phyloP scores from a whole-genome alignment of 164 flowering plant genomes.

The Malania oleifera region DNA sequence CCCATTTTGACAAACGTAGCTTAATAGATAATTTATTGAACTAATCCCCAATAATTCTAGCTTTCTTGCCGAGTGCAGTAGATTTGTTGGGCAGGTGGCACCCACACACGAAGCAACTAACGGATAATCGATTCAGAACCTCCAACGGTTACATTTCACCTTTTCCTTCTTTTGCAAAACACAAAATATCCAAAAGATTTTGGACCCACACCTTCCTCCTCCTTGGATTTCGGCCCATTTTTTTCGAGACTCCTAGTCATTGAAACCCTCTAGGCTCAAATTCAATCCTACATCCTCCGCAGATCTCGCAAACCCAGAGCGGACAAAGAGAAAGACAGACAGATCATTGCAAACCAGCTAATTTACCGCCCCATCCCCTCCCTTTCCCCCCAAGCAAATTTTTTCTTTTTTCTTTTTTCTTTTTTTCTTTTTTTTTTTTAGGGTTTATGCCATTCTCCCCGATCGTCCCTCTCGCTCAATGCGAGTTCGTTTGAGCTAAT shows the following conservation, averaged over 20 bases:
- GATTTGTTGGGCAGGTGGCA: conserved; percentile 13
- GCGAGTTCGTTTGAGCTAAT: conserved; percentile 7
- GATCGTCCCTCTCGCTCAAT: not conserved
- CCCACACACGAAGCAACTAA: conserved; percentile 6
- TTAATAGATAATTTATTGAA: too few relatives aligned
- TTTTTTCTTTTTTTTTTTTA: not conserved
- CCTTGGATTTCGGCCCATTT: conserved; percentile 27
- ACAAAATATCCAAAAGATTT: conserved; percentile 9
- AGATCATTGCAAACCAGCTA: not conserved
- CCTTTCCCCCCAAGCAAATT: not conserved
- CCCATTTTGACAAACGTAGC: too few relatives aligned
- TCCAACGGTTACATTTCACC: conserved; percentile 34
- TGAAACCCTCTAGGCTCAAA: conserved; percentile 1
- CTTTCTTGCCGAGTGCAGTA: not conserved
- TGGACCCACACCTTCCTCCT: conserved; percentile 26
- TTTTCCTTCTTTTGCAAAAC: conserved; percentile 8
- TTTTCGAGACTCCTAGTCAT: not conserved
- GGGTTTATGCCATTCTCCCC: conserved; percentile 12
- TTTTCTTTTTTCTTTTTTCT: not conserved
- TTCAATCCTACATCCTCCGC: conserved; percentile 20
- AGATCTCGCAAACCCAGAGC: conserved; percentile 28
- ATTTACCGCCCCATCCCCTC: too few relatives aligned
- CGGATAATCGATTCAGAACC: not conserved
- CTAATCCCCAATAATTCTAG: too few relatives aligned
- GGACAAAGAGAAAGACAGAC: not conserved